Conservation (phyloP, 768 basidiomycete genomes). For the Omphalotus guepiniiformis region DNA sequence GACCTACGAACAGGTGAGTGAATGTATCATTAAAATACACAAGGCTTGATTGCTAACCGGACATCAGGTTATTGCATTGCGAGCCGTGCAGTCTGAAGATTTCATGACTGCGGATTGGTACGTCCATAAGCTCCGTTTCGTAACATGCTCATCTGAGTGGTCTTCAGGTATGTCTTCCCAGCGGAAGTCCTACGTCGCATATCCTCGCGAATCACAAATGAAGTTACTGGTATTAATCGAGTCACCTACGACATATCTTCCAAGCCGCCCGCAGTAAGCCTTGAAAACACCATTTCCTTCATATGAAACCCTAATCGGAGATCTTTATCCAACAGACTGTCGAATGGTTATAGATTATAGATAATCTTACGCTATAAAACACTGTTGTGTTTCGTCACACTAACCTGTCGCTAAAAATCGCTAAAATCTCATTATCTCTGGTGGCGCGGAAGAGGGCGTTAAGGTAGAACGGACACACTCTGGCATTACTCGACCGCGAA, state of each 20-base stretch:
- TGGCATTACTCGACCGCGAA: too few relatives aligned
- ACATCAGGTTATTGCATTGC: slow-evolving; percentile 79
- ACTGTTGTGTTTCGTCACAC: too few relatives aligned
- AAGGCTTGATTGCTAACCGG: slow-evolving; percentile 7
- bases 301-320: slow-evolving; percentile 15
- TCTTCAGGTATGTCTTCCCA: slow-evolving; percentile 91
- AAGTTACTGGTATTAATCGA: slow-evolving; percentile 93
- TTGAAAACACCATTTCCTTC: neutral
- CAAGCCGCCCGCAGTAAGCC: slow-evolving; percentile 87
- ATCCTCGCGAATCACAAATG: slow-evolving; percentile 96
- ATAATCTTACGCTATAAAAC: neutral
- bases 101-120: slow-evolving; percentile 99
- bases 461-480: too few relatives aligned
- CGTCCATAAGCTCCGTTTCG: slow-evolving; percentile 17
- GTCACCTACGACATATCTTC: slow-evolving; percentile 96
- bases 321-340: slow-evolving; percentile 34
- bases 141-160: slow-evolving; percentile 25
- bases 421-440: too few relatives aligned
- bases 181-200: slow-evolving; percentile 83
- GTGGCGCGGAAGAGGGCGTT: too few relatives aligned
- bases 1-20: slow-evolving; percentile 86
- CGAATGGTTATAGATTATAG: slow-evolving; percentile 37
- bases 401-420: too few relatives aligned
- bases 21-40: slow-evolving; percentile 1
- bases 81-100: slow-evolving; percentile 97